These are phyloP conservation scores for Vigna angularis DNA, from an alignment of 306 rosid species.

Conservation along the genomic window DNA sequence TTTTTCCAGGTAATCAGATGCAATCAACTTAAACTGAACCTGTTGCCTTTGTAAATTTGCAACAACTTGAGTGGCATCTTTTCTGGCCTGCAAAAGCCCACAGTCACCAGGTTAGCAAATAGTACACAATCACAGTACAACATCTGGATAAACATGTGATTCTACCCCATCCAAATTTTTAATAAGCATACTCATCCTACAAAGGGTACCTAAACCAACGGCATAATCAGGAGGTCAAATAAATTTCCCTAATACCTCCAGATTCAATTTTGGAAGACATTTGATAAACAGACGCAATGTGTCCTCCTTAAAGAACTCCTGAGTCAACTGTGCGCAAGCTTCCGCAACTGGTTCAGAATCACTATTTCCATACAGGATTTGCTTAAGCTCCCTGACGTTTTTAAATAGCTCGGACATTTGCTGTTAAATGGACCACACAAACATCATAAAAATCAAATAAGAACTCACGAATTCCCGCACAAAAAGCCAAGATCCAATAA, in stretches of 20 bases:
- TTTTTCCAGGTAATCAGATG: slow-evolving; percentile 94
- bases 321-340: slow-evolving; percentile 91
- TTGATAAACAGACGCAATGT: slow-evolving; percentile 75
- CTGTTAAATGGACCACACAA: slow-evolving; percentile 46
- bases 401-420: slow-evolving; percentile 81
- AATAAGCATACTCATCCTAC: not conserved
- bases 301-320: slow-evolving; percentile 87
- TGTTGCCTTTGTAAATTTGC: slow-evolving; percentile 98
- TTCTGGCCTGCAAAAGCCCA: slow-evolving; percentile 73
- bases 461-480: not conserved
- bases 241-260: slow-evolving; percentile 71
- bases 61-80: slow-evolving; percentile 97
- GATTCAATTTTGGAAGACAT: slow-evolving; percentile 86
- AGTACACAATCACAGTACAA: slow-evolving; percentile 21
- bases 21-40: slow-evolving; percentile 88
- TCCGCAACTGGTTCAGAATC: slow-evolving; percentile 95
- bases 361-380: slow-evolving; percentile 89
- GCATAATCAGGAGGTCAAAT: slow-evolving; percentile 15
- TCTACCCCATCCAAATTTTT: slow-evolving; percentile 26
- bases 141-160: slow-evolving; percentile 26
- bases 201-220: slow-evolving; percentile 10
- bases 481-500: not conserved
- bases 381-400: slow-evolving; percentile 87
- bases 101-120: slow-evolving; percentile 37
- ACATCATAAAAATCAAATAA: slow-evolving; percentile 38